A percentile compares a stretch with the other conserved stretches of the same genome.
phyloP scores from a whole-genome alignment of 805 yeast species.

The Wickerhamomyces ciferrii region DNA sequence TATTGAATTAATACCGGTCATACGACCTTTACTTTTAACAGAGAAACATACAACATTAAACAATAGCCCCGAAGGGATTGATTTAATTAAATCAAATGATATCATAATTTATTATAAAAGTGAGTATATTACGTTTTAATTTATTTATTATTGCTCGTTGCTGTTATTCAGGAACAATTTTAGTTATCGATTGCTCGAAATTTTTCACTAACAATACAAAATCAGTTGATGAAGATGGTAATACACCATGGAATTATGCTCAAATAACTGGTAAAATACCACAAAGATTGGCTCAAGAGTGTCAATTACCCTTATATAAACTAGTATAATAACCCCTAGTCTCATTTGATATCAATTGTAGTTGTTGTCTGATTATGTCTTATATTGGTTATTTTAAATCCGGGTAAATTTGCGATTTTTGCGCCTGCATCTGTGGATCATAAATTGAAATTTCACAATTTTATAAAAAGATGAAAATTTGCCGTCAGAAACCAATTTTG shows the following conservation, averaged over 20 bases:
- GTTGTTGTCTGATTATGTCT: neutral
- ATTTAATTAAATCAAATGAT: neutral
- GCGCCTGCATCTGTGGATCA: neutral
- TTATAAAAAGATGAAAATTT: neutral
- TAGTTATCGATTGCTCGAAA: neutral
- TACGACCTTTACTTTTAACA: neutral
- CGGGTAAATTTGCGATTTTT: neutral
- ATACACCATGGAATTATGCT: neutral
- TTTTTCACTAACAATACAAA: neutral
- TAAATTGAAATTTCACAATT: neutral
- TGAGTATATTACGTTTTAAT: neutral
- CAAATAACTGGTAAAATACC: neutral
- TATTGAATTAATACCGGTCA: neutral
- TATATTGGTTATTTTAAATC: neutral
- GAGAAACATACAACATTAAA: too few relatives aligned
- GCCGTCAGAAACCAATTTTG: too few relatives aligned
- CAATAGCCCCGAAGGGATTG: neutral
- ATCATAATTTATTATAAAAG: neutral
- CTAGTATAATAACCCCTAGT: neutral
- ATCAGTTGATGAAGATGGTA: neutral
- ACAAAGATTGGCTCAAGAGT: neutral
- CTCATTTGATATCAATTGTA: too few relatives aligned
- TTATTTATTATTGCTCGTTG: neutral
- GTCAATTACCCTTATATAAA: neutral
- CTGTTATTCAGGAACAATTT: neutral